phyloP scores from a whole-genome alignment of 1,284 basidiomycete genomes.

The Microbotryomycetes sp. region DNA sequence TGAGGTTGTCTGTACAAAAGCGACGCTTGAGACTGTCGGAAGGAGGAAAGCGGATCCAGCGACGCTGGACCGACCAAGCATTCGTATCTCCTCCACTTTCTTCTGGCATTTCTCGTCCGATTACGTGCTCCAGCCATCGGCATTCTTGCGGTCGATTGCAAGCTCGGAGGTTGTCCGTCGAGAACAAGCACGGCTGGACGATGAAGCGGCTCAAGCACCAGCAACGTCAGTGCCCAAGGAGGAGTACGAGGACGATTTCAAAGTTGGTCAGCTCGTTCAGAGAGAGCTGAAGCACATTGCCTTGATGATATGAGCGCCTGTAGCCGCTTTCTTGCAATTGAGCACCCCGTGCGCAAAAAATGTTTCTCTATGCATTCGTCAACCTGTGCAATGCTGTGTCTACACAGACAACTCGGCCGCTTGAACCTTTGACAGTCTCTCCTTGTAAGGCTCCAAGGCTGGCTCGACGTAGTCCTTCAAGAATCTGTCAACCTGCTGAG shows the following conservation, averaged over 20 bases:
- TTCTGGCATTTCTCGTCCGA: constrained; percentile 90
- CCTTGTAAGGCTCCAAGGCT: constrained; percentile 61
- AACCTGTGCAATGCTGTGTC: neutral
- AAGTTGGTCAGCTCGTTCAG: constrained; percentile 77
- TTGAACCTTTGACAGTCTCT: constrained; percentile 57
- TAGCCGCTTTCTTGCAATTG: too few relatives aligned
- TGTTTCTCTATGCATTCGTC: too few relatives aligned
- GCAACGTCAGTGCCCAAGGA: constrained; percentile 41
- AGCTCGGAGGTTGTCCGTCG: constrained; percentile 2
- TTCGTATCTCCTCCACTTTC: constrained; percentile 87
- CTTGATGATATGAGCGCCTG: constrained; percentile 4
- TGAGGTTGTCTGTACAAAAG: constrained; percentile 79
- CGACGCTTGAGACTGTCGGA: constrained; percentile 62
- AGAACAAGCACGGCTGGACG: constrained; percentile 36
- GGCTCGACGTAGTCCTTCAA: constrained; percentile 81
- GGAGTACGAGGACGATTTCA: constrained; percentile 62
- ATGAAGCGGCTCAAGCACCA: constrained; percentile 45
- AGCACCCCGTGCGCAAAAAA: too few relatives aligned
- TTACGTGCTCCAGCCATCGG: constrained; percentile 40
- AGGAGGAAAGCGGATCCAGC: constrained; percentile 53
- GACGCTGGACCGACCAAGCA: constrained; percentile 62
- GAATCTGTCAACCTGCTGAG: constrained; percentile 88
- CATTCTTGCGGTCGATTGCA: neutral
- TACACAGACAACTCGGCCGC: constrained; percentile 52
- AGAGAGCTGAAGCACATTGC: constrained; percentile 42